A percentile compares a stretch with the other conserved stretches of the same genome.
phyloP scores from a whole-genome alignment of 2,329 filamentous ascomycete species.

The Colletotrichum chlorophyti region DNA sequence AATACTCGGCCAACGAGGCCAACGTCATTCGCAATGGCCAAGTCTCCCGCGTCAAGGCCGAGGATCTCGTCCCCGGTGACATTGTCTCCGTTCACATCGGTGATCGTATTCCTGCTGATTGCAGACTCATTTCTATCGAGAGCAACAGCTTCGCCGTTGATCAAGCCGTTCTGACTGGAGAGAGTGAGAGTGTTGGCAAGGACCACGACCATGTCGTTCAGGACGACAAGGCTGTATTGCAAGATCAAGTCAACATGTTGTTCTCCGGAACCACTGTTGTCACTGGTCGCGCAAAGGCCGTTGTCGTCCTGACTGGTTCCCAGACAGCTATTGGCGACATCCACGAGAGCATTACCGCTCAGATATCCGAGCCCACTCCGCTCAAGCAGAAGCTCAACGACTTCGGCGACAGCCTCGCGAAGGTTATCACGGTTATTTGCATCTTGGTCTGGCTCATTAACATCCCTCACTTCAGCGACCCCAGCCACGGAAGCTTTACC shows the following conservation, averaged over 20 bases:
- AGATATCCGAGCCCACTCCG: conserved; percentile 96
- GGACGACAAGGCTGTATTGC: conserved; percentile 88
- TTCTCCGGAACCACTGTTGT: conserved; percentile 99
- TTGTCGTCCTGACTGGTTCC: conserved; percentile 88
- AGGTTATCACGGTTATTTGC: conserved; percentile 98
- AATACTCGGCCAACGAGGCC: conserved; percentile 98
- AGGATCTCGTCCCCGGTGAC: conserved; percentile 94
- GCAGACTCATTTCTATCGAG: conserved; percentile 85
- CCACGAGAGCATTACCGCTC: conserved; percentile 96
- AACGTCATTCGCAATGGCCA: conserved; percentile 89
- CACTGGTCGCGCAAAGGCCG: conserved; percentile 87
- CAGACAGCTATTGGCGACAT: conserved; percentile 98
- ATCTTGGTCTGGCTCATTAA: conserved; percentile 98
- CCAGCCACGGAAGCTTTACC: conserved; percentile 88
- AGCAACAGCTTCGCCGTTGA: conserved; percentile 98
- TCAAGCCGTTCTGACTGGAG: conserved; percentile 95
- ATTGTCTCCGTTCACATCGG: conserved; percentile 88
- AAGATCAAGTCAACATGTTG: conserved; percentile 97
- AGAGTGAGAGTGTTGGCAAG: conserved; percentile 96
- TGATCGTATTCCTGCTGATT: conserved; percentile 94
- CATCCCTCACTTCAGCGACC: conserved; percentile 95
- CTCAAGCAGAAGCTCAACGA: conserved; percentile 99
- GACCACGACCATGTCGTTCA: conserved; percentile 70
- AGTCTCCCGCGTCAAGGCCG: conserved; percentile 86
- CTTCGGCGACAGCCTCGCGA: conserved; percentile 94